Evolutionary conservation across 108 stramenopile species (phyloP), one percentile per base, ranked within the genome.

Genomic region (Cyclostephanos invisitatus): DNA sequence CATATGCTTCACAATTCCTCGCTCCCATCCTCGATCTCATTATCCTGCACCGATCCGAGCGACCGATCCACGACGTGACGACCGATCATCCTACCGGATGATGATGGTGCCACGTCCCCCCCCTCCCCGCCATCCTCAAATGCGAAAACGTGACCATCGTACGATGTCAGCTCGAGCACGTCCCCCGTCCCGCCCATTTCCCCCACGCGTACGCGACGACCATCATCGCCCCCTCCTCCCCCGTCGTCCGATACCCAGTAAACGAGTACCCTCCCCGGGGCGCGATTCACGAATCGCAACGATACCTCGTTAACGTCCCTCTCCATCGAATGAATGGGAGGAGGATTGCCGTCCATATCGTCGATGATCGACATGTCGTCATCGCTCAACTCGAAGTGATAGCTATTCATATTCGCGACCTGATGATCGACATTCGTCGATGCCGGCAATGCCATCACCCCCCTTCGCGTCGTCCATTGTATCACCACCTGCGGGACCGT

Each of bases 391-490:
- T 35, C 46, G 66, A 86, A 86, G 40, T 11, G 27, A 55, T 70
- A 82, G 46, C 81, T 74, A 24, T 82, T 74, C 29, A 86, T 44
- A 64, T 86, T 86, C 8, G 62, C 54, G 20, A 60, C 22, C 64
- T 84, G 83, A 51, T 84, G 80, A 18, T 51, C 53, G 0, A 62
- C 37, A 47, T 68, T 82, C 25, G 53, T 86, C 25, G 83, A 84
- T 35, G 86, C 86, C 11, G 86, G 86, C 25, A 86, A 42, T 1
- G 82, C 86, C 72, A 84, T 84, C 0, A 86, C 81, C 11, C 83
- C 80, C 55, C 80, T 68, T 0, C 78, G 69, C 25, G 73, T 84
- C 48, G 86, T 81, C 86, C 86, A 86, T n/a, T 84, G 70, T 36
- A 86, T 79, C 1, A 86, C 63, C 15, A 86, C 83, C 61, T 84